Evolutionary conservation across 1,284 basidiomycete species (phyloP).

Genomic region (Apiotrichum montevideense): DNA sequence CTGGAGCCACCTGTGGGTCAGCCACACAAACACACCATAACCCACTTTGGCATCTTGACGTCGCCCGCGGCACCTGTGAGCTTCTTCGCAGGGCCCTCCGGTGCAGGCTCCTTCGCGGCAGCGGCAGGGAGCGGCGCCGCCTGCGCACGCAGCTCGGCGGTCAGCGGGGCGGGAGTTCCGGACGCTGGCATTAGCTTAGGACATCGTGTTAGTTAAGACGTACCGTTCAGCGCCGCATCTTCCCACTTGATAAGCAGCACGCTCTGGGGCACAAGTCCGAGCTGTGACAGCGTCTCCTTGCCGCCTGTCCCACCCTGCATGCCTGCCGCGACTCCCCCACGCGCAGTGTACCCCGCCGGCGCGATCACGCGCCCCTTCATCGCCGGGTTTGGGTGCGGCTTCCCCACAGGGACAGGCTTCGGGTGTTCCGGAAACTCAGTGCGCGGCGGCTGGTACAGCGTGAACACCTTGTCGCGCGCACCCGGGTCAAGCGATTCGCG

Average conservation of each 20-base stretch:
- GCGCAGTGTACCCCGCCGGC: conserved; percentile 33
- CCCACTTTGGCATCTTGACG: conserved; percentile 11
- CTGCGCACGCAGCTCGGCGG: conserved; percentile 30
- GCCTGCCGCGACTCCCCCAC: conserved; percentile 20
- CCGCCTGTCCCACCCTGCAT: conserved; percentile 37
- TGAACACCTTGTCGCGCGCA: conserved; percentile 31
- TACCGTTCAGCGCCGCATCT: conserved; percentile 44
- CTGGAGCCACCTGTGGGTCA: conserved; percentile 20
- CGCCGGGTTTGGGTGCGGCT: conserved; percentile 16
- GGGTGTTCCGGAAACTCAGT: conserved; percentile 42
- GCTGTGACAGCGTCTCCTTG: conserved; percentile 33
- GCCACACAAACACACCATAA: neutral
- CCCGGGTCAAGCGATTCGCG: conserved; percentile 28
- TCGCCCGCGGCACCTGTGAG: conserved; percentile 28
- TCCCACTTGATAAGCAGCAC: conserved; percentile 41
- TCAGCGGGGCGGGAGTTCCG: conserved; percentile 36
- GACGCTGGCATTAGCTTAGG: conserved; percentile 23
- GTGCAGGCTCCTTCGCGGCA: conserved; percentile 8
- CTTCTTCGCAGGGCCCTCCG: conserved; percentile 32
- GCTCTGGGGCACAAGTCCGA: conserved; percentile 46
- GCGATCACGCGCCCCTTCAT: conserved; percentile 28
- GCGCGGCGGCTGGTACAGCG: conserved; percentile 45
- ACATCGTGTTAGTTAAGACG: conserved; percentile 9
- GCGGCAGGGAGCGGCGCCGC: conserved; percentile 38
- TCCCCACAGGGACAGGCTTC: conserved; percentile 8